Conservation (phyloP, 192 early-diverging fungal genomes). For the Rhizophagus sp. region DNA sequence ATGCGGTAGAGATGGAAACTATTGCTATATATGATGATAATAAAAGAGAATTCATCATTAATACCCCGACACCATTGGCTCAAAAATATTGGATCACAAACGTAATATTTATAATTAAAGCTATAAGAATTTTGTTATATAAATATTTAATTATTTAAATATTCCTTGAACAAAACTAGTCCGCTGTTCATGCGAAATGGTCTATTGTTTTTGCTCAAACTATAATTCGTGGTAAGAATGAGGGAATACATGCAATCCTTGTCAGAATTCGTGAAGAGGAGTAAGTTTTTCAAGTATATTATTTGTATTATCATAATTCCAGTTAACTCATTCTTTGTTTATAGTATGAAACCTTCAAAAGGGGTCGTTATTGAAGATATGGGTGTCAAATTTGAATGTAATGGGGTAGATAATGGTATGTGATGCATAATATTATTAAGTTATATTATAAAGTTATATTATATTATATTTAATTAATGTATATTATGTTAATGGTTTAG, state of each 20-base stretch:
- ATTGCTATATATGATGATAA: conserved; percentile 55
- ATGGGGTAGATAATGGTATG: conserved; percentile 79
- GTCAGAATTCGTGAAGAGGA: conserved; percentile 76
- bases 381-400: conserved; percentile 70
- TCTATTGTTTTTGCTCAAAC: conserved; percentile 76
- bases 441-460: not conserved
- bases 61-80: conserved; percentile 69
- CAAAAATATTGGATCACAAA: conserved; percentile 88
- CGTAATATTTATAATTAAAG: conserved; percentile 38
- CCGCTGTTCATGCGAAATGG: conserved; percentile 71
- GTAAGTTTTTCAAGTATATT: conserved; percentile 18
- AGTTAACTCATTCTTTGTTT: conserved; percentile 7
- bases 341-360: conserved; percentile 54
- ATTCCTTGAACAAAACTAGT: conserved; percentile 28
- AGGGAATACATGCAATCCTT: conserved; percentile 73
- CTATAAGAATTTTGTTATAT: not conserved
- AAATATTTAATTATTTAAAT: not conserved
- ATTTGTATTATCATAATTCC: not conserved
- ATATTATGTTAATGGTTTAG: conserved; percentile 58
- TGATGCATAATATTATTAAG: no score
- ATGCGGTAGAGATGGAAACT: conserved; percentile 82
- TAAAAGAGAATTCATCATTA: conserved; percentile 71
- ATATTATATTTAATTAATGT: conserved; percentile 2
- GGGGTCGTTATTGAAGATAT: conserved; percentile 77
- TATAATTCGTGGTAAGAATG: conserved; percentile 61